Base-by-base conservation (phyloP, 2,329 filamentous ascomycete species). In the Apiospora rasikravindrae region DNA sequence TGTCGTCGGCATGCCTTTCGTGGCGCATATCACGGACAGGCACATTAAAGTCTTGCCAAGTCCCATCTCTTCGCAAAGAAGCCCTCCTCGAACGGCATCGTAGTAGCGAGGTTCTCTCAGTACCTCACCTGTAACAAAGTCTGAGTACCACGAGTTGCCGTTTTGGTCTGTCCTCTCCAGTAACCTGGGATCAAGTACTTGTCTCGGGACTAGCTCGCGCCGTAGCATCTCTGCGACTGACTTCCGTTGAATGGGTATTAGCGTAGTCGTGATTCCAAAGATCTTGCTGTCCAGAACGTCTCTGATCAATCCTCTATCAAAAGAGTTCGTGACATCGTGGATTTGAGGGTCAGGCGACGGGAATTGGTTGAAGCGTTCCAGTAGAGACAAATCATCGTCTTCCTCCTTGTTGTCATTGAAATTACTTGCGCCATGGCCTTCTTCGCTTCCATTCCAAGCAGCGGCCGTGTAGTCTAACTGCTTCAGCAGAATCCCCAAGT, bases 11-110 rank as follows among this genome's bases (percentile, higher is more conserved):
- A 95, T 88, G 44, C 91, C 86, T 76, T 89, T 90, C 0, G 94
- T 97, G 2, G 94, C 91, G 37, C 97, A 84, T 51, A 98, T 91
- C 2, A 94, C 83, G 8, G 92, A 87, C 24, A 98, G 83, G 74
- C 93, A 96, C 14, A 98, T 97, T 37, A 98, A 83, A 0, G 96
- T 98, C 83, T 98, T 98, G 0, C 96, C 95, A 0, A 88, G 84
- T 7, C 92, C 92, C 93, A 95, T 95, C 74, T 93, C 92, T 78
- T 96, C 94, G 0, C 93, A 93, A 19, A 95, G 83, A 19, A 96
- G 92, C 2, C 95, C 96, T 45, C 95, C 95, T 72, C 88, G 87
- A 6, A 91, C 88, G 37, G 90, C 88, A 64, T 96, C 94, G 76
- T 96, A 98, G 72, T 89, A 88, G 2, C 88, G 87, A 14, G 93